phyloP scores from a whole-genome alignment of 345 rosid genomes.

The Balakata baccata region DNA sequence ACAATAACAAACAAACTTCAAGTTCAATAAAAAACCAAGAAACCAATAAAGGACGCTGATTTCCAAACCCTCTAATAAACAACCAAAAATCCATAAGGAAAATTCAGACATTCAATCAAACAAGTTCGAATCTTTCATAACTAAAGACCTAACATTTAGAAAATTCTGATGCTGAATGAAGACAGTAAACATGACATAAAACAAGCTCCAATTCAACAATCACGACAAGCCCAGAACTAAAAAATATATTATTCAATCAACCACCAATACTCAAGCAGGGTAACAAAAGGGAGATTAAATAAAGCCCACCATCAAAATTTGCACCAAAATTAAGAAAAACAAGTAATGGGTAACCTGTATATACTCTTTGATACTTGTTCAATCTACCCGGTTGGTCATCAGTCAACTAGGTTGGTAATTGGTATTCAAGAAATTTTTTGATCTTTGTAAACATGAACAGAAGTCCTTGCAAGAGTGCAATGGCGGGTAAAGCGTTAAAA shows the following conservation, averaged over 20 bases:
- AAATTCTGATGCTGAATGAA: neutral
- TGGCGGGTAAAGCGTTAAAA: conserved; percentile 14
- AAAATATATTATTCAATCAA: conserved; percentile 1
- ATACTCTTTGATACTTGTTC: neutral
- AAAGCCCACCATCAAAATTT: neutral
- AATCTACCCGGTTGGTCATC: neutral
- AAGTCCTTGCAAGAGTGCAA: conserved; percentile 4
- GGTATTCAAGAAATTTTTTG: neutral
- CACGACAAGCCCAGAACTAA: conserved; percentile 12
- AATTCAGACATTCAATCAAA: conserved; percentile 11
- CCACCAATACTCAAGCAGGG: conserved; percentile 6
- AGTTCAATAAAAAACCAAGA: neutral
- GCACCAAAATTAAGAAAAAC: neutral
- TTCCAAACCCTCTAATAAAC: neutral
- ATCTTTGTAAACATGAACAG: neutral
- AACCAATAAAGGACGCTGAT: neutral
- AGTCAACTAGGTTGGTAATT: neutral
- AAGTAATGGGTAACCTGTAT: conserved; percentile 20
- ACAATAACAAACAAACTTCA: conserved; percentile 5
- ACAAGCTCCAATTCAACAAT: conserved; percentile 15
- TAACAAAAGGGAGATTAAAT: neutral
- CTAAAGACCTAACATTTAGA: conserved; percentile 12
- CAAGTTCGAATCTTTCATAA: conserved; percentile 6
- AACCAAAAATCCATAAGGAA: neutral
- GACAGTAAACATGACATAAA: neutral